Evolutionary conservation across 306 rosid genomes (phyloP).

Genomic region (Corylus avellana): DNA sequence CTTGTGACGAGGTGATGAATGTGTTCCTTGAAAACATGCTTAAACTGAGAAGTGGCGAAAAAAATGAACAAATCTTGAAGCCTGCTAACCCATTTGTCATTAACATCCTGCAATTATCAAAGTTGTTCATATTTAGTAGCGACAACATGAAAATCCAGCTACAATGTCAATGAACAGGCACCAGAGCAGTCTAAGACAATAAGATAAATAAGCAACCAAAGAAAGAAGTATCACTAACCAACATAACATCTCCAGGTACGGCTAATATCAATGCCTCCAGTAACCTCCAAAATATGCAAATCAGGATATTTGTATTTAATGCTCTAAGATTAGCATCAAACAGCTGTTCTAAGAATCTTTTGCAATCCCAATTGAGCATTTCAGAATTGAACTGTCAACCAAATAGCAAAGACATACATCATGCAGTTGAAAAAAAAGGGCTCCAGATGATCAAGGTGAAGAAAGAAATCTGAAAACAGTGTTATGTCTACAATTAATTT

Average conservation of each 20-base stretch:
- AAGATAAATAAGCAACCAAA: constrained; percentile 10
- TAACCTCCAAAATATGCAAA: constrained; percentile 82
- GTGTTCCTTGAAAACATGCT: constrained; percentile 66
- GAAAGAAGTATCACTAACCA: constrained; percentile 52
- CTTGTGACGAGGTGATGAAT: constrained; percentile 59
- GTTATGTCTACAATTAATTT: not conserved
- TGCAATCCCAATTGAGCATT: constrained; percentile 67
- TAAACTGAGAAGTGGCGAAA: constrained; percentile 62
- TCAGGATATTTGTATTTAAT: constrained; percentile 52
- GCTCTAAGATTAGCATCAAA: constrained; percentile 40
- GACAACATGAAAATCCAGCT: constrained; percentile 13
- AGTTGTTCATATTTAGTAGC: constrained; percentile 17
- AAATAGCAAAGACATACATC: constrained; percentile 22
- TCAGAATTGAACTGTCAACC: constrained; percentile 61
- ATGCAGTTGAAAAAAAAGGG: constrained; percentile 1
- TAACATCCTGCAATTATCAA: constrained; percentile 57
- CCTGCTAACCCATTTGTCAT: constrained; percentile 57
- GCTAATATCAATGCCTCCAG: constrained; percentile 44
- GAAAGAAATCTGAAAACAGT: constrained; percentile 5
- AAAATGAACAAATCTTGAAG: constrained; percentile 66
- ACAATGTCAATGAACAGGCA: constrained; percentile 1
- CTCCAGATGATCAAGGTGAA: constrained; percentile 10
- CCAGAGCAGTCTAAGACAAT: constrained; percentile 11
- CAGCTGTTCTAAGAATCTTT: constrained; percentile 53
- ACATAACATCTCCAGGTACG: constrained; percentile 44